phyloP scores from a whole-genome alignment of 169 alveolate species.

The Plasmodium inui region DNA sequence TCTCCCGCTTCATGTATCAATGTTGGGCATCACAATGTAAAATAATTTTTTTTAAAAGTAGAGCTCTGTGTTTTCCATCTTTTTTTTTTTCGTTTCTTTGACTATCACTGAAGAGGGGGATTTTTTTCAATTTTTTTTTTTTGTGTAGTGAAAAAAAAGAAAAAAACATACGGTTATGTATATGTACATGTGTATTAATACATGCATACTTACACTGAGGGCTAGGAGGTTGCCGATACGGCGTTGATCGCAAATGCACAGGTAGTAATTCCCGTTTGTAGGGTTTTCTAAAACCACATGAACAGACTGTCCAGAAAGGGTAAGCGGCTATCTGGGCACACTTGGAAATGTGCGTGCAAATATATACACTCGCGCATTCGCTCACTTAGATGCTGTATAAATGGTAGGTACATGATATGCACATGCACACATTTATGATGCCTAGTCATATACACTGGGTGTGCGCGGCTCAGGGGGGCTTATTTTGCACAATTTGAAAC shows the following conservation, averaged over 20 bases:
- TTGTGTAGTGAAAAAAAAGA: constrained; percentile 4
- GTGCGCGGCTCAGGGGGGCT: neutral
- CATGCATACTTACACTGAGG: neutral
- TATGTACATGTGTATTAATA: neutral
- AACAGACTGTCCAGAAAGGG: neutral
- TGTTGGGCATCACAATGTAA: neutral
- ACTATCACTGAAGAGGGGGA: neutral
- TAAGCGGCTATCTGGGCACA: neutral
- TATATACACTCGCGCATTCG: neutral
- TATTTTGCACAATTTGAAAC: neutral
- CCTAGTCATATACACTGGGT: neutral
- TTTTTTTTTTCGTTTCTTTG: neutral
- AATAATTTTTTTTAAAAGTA: neutral
- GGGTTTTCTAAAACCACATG: neutral
- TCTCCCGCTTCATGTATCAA: neutral
- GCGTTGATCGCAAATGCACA: neutral
- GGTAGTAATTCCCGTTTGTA: neutral
- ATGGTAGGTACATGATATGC: neutral
- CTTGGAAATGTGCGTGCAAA: neutral
- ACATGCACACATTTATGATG: neutral
- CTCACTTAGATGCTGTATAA: neutral
- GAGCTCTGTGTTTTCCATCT: neutral
- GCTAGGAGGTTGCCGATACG: neutral
- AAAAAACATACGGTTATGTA: neutral
- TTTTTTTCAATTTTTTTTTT: neutral